Evolutionary conservation across 176 grass and related monocot genomes (phyloP).

Genomic region (Hordeum marinum): DNA sequence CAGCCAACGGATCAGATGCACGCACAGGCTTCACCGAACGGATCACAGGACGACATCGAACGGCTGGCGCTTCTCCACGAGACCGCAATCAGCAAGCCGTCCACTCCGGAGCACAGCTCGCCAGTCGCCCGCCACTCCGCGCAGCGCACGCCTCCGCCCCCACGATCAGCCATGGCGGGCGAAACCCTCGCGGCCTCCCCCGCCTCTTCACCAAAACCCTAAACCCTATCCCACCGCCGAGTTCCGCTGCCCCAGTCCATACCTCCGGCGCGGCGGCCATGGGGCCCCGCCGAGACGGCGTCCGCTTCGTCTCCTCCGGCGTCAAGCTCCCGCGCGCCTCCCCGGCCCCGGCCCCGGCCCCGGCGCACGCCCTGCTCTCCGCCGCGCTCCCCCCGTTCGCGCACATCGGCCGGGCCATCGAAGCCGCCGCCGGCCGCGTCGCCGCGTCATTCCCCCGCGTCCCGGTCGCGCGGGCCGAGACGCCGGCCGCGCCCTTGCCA

Average conservation of each 20-base stretch:
- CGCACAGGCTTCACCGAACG: neutral
- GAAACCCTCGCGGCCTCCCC: slow-evolving; percentile 21
- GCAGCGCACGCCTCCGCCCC: neutral
- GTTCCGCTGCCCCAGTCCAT: neutral
- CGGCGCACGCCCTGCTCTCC: slow-evolving; percentile 34
- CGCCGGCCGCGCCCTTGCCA: neutral
- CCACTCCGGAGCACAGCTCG: neutral
- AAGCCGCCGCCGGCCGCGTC: slow-evolving; percentile 14
- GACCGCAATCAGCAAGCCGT: neutral
- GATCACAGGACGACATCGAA: neutral
- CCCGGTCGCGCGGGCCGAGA: slow-evolving; percentile 21
- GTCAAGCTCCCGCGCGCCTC: slow-evolving; percentile 35
- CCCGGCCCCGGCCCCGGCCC: neutral
- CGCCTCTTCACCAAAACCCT: slow-evolving; percentile 20
- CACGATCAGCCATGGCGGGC: slow-evolving; percentile 29
- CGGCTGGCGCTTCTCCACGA: neutral
- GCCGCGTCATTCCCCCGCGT: slow-evolving; percentile 22
- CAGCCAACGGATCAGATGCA: neutral
- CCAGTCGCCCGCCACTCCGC: neutral
- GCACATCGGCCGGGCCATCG: slow-evolving; percentile 51
- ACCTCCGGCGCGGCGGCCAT: neutral
- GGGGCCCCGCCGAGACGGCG: slow-evolving; percentile 3
- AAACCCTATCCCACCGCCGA: neutral
- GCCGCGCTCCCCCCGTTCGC: slow-evolving; percentile 75
- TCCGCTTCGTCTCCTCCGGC: slow-evolving; percentile 55